Base-by-base conservation (phyloP, 2,329 filamentous ascomycete species). In the Sporothrix pseudoabietina region DNA sequence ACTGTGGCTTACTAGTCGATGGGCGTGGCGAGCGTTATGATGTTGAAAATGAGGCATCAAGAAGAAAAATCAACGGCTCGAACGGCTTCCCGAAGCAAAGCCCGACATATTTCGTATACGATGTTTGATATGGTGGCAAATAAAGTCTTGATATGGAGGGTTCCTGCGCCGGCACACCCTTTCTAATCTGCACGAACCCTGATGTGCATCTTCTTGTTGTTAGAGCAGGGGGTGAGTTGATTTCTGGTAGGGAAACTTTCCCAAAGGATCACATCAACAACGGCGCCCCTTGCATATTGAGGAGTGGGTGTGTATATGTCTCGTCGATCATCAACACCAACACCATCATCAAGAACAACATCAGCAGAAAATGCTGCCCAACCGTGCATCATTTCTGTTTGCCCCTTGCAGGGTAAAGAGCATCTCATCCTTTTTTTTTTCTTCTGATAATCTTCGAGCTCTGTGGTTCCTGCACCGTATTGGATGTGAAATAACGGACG, bases 201-300 rank as follows among this genome's bases (percentile, higher is more conserved):
- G 65, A 68, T 68, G 30, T 35, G 30, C 65, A 16, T 47, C 41
- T 35, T 16, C 10, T 61, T 35, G 55, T 63, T n/a, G 8, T 44
- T 63, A 19, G 59, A 61, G 44, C 59, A 44, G 35, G 59, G 59
- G 35, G 35, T n/a, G 30, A 19, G 32, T 4, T n/a, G 16, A 35
- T 5, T 32, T 19, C 22, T 57, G 54, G 30, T 10, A 16, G 44
- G 44, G 14, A 49, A 49, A 49, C 10, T 49, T 49, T 49, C 12
- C 44, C 14, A 4, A 49, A 19, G 14, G 14, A 12, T 49, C 44
- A 30, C 39, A 66, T 47, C n/a, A 66, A 44, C 61, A 61, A 7
- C 30, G 19, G 47, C 44, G 14, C 39, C 61, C 61, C 39, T 66
- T 66, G 61, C 61, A 66, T 47, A 66, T 49, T 49, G 12, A 4